Conservation (phyloP, 163 green algal species). For the Scenedesmus sp. region DNA sequence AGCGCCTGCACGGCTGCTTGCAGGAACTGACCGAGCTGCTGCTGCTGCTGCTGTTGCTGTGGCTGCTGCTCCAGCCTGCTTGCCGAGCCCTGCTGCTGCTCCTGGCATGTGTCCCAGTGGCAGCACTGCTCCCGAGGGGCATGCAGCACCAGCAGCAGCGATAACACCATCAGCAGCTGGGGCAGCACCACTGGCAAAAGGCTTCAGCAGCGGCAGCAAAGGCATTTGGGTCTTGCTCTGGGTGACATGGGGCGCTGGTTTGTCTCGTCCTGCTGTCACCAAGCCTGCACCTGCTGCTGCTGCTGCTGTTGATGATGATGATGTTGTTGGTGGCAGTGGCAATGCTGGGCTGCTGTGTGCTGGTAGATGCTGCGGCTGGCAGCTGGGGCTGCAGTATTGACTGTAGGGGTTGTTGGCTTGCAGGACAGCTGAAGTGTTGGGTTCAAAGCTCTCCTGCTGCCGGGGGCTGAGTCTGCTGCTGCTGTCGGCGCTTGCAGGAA, state of each 20-base stretch:
- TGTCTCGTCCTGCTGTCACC: neutral
- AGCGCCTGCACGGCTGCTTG: neutral
- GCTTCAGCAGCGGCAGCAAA: neutral
- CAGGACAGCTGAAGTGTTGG: neutral
- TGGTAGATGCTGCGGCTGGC: neutral
- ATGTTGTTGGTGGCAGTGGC: neutral
- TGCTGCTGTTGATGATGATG: neutral
- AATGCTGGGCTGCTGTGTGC: neutral
- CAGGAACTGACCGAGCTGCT: neutral
- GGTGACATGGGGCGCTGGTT: neutral
- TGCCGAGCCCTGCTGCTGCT: neutral
- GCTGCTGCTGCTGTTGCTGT: neutral
- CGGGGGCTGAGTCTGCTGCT: neutral
- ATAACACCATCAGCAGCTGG: neutral
- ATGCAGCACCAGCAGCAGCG: neutral
- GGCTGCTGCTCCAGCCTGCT: neutral
- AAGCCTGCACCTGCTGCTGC: neutral
- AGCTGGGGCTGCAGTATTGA: neutral
- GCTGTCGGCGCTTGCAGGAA: neutral
- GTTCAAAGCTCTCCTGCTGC: neutral
- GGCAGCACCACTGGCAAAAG: neutral
- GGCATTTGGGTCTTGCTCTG: neutral
- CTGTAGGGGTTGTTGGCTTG: neutral
- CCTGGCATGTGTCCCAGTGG: neutral
- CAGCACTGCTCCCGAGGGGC: neutral